Base-by-base conservation (phyloP, 306 rosid species). In the Betula pendula region DNA sequence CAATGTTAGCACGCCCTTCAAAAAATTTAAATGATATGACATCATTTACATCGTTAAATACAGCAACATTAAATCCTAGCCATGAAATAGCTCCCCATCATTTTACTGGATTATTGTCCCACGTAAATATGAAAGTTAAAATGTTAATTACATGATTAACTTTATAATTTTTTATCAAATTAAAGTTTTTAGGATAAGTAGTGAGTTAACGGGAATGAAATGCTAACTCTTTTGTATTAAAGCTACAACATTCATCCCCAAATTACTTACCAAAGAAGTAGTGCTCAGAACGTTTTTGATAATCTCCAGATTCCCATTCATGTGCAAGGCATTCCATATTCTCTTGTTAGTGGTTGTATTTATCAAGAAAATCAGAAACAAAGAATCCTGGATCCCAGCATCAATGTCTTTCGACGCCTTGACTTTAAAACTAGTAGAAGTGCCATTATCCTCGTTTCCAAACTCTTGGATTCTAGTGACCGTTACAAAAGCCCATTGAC, bases 271-370 rank as follows among this genome's bases (percentile, higher is more conserved):
- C 90, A 56, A 47, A 43, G 76, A 80, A 68, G 29, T 62, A 24
- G 83, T n/a, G 78, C 87, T 72, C 50, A 85, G 71, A 80, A 81
- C 81, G 70, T 83, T 51, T 29, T 78, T 5, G 22, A 89, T 77
- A 38, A 88, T 77, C 33, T 77, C 2, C 24, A 88, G 75, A 43
- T 86, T 81, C 58, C 70, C 6, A 1, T 3, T 11, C 92, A 84
- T 84, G 75, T 85, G 86, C 78, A 92, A 65, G 4, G 90, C 85
- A 0, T 75, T 81, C 93, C 96, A 92, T 53, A 88, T 83, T 80
- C 93, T 82, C 59, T 69, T 75, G 45, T 79, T 74, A 7, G 91
- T 76, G 25, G 25, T 80, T 42, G 85, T 77, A 73, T 92, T 92
- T 12, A 82, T 75, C 82, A 92, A 50, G 71, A 81, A 90, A 35